Evolutionary conservation across 2,329 filamentous ascomycete genomes (phyloP).

Genomic region (Colletotrichum neosansevieriae): DNA sequence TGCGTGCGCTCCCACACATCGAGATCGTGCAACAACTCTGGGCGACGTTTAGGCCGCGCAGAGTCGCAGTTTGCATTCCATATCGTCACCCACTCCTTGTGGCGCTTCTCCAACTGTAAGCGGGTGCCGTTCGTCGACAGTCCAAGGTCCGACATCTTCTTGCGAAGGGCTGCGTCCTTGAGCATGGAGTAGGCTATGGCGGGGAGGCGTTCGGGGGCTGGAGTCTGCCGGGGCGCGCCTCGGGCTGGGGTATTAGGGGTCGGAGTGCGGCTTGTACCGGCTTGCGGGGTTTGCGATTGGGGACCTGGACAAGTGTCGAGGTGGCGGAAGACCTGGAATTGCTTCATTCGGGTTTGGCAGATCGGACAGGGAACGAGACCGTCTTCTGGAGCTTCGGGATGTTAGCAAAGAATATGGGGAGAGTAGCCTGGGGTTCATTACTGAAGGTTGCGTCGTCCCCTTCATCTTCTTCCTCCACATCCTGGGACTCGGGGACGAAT

Average conservation of each 20-base stretch:
- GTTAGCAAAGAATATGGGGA: constrained; percentile 32
- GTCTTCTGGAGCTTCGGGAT: constrained; percentile 63
- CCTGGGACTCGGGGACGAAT: constrained; percentile 26
- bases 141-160: constrained; percentile 85
- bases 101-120: constrained; percentile 79
- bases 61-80: constrained; percentile 99
- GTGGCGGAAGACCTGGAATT: constrained; percentile 81
- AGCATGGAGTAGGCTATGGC: constrained; percentile 88
- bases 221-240: constrained; percentile 53
- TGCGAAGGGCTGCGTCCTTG: constrained; percentile 82
- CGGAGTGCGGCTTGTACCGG: constrained; percentile 1
- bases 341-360: constrained; percentile 84
- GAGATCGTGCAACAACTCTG: constrained; percentile 81
- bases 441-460: constrained; percentile 26
- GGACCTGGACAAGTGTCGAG: constrained; percentile 74
- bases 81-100: constrained; percentile 93
- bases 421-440: neutral
- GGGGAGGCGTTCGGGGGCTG: constrained; percentile 73
- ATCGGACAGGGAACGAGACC: constrained; percentile 87
- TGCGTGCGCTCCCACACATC: constrained; percentile 89
- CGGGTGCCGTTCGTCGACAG: constrained; percentile 78
- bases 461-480: constrained; percentile 27
- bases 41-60: constrained; percentile 74
- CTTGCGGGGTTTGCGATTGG: constrained; percentile 1
- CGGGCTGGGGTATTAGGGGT: constrained; percentile 19